A percentile compares a stretch with the other conserved stretches of the same genome.
These are phyloP conservation scores for Boletus edulis DNA, from an alignment of 768 basidiomycete species.

Conservation along the genomic window DNA sequence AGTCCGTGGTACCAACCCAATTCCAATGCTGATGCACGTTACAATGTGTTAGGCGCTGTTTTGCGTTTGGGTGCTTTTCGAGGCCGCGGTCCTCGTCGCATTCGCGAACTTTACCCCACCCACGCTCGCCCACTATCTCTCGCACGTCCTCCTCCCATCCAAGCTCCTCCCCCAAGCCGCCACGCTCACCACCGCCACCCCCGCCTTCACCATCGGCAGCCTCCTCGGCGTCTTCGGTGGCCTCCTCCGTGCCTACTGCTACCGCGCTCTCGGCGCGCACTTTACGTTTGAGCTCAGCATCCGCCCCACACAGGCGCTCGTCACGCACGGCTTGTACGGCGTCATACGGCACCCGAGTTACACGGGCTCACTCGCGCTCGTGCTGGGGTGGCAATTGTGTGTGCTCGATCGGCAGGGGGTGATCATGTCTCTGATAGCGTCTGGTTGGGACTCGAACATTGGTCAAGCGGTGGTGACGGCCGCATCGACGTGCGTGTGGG, in stretches of 20 bases:
- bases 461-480: neutral
- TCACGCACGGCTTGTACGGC: conserved; percentile 26
- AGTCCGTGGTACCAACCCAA: neutral
- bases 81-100: neutral
- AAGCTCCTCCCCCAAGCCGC: neutral
- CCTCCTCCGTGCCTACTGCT: conserved; percentile 18
- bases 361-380: neutral
- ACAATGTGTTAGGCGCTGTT: neutral
- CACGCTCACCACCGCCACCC: neutral
- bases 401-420: conserved; percentile 5
- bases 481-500: neutral
- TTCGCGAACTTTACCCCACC: neutral
- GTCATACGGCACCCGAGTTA: conserved; percentile 34
- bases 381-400: conserved; percentile 1
- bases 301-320: conserved; percentile 19
- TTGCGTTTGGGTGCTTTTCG: conserved; percentile 6
- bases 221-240: conserved; percentile 1
- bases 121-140: neutral
- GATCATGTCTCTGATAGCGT: neutral
- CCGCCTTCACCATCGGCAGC: conserved; percentile 7
- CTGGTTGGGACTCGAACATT: neutral
- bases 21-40: neutral
- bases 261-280: conserved; percentile 14
- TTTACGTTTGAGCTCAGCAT: conserved; percentile 27
- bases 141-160: neutral